These are phyloP conservation scores for Ilyonectria robusta DNA, from an alignment of 2,329 filamentous ascomycete genomes.

Conservation along the genomic window DNA sequence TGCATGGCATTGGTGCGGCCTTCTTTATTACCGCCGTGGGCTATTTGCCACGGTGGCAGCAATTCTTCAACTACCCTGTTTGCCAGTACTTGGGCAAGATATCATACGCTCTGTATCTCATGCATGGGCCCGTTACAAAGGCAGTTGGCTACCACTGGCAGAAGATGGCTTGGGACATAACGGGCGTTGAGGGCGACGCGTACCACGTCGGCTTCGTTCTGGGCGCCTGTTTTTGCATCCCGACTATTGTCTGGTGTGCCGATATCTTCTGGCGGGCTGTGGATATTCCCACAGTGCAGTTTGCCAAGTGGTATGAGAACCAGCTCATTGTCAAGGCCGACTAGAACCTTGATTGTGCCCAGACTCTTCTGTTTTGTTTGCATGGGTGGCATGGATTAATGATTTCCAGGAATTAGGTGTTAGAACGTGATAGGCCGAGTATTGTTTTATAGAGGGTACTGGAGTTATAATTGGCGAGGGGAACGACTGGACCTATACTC, in stretches of 20 bases:
- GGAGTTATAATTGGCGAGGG: not conserved
- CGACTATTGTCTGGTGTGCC: slow-evolving; percentile 66
- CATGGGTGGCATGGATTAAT: not conserved
- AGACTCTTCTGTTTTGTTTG: not conserved
- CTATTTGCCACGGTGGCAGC: slow-evolving; percentile 62
- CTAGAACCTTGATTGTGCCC: slow-evolving; percentile 25
- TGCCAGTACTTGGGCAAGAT: slow-evolving; percentile 73
- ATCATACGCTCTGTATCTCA: slow-evolving; percentile 73
- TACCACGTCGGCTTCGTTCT: slow-evolving; percentile 65
- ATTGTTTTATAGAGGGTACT: not conserved
- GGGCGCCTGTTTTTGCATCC: slow-evolving; percentile 63
- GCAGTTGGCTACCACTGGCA: slow-evolving; percentile 67
- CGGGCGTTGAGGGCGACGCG: slow-evolving; percentile 60
- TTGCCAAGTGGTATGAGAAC: slow-evolving; percentile 69
- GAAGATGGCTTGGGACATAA: slow-evolving; percentile 62
- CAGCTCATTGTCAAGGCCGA: slow-evolving; percentile 55
- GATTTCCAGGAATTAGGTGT: not conserved
- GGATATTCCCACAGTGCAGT: slow-evolving; percentile 69
- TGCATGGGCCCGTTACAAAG: slow-evolving; percentile 71
- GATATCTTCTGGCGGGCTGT: slow-evolving; percentile 50
- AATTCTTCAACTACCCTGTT: slow-evolving; percentile 63
- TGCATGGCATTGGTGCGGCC: slow-evolving; percentile 68
- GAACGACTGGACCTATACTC: no score
- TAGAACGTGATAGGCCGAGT: not conserved
- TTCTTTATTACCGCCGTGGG: slow-evolving; percentile 66